phyloP scores from a whole-genome alignment of 2,329 filamentous ascomycete species.

The Sclerotinia trifoliorum region DNA sequence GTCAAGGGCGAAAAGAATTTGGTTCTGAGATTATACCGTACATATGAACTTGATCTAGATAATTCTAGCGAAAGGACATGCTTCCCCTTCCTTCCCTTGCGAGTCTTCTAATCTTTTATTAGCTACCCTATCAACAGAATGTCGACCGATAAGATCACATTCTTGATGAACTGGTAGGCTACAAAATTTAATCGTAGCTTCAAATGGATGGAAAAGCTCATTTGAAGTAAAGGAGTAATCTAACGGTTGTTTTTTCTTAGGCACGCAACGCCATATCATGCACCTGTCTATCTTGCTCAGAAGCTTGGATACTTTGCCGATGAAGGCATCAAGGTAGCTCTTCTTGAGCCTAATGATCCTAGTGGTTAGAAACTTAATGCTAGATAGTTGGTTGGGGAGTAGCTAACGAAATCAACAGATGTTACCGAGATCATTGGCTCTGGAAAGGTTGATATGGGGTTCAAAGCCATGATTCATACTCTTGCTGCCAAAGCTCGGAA shows the following conservation, averaged over 20 bases:
- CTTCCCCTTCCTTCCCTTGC: slow-evolving; percentile 49
- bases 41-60: slow-evolving; percentile 76
- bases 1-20: slow-evolving; percentile 33
- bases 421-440: slow-evolving; percentile 79
- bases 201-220: background rate
- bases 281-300: slow-evolving; percentile 74
- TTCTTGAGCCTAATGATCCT: slow-evolving; percentile 76
- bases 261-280: slow-evolving; percentile 81
- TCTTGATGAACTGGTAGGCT: slow-evolving; percentile 75
- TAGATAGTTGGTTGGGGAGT: background rate
- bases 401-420: slow-evolving; percentile 47
- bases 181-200: slow-evolving; percentile 9
- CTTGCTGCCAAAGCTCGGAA: slow-evolving; percentile 73
- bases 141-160: slow-evolving; percentile 83
- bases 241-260: slow-evolving; percentile 45
- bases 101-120: slow-evolving; percentile 46
- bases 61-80: slow-evolving; percentile 88
- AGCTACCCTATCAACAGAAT: slow-evolving; percentile 45
- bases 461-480: slow-evolving; percentile 84
- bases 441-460: slow-evolving; percentile 73
- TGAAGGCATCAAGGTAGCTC: slow-evolving; percentile 73
- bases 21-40: slow-evolving; percentile 74
- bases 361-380: slow-evolving; percentile 50
- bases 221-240: slow-evolving; percentile 31
- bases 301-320: slow-evolving; percentile 73